These are phyloP conservation scores for Vaccinium corymbosum DNA, from an alignment of 148 eudicot genomes.

Conservation along the genomic window DNA sequence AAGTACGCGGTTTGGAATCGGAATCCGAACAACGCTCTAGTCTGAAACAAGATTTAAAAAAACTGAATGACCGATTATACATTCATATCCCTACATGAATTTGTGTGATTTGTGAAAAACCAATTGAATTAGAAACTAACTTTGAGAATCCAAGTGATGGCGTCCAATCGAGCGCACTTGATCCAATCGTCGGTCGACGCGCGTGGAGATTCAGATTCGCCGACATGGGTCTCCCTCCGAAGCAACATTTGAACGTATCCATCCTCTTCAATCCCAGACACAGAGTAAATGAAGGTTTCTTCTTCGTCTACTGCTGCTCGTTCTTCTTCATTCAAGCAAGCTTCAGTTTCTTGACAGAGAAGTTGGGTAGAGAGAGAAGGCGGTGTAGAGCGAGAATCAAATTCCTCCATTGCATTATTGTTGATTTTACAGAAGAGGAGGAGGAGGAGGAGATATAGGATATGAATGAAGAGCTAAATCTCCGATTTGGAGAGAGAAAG, in stretches of 20 bases:
- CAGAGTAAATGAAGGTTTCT: background rate
- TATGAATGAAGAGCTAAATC: slow-evolving; percentile 5
- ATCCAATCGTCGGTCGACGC: background rate
- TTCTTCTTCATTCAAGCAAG: background rate
- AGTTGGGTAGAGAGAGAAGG: slow-evolving; percentile 9
- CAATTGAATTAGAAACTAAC: slow-evolving; percentile 16
- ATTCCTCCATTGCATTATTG: slow-evolving; percentile 9
- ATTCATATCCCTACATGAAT: background rate
- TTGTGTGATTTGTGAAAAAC: background rate
- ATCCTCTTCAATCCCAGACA: background rate
- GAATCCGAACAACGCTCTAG: slow-evolving; percentile 27
- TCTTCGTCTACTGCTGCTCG: background rate
- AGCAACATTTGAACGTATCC: slow-evolving; percentile 5
- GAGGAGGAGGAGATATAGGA: slow-evolving; percentile 8
- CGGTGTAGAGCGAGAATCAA: background rate
- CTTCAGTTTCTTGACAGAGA: slow-evolving; percentile 5
- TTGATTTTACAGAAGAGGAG: background rate
- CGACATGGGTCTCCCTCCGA: background rate
- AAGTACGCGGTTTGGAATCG: slow-evolving; percentile 35
- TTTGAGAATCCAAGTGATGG: slow-evolving; percentile 23
- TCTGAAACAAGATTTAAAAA: slow-evolving; percentile 19
- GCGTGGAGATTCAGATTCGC: background rate
- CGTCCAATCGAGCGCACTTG: slow-evolving; percentile 22
- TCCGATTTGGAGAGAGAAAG: slow-evolving; percentile 13
- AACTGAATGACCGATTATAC: background rate